phyloP scores from a whole-genome alignment of 495 filamentous ascomycete species.

The Talaromyces wortmannii region DNA sequence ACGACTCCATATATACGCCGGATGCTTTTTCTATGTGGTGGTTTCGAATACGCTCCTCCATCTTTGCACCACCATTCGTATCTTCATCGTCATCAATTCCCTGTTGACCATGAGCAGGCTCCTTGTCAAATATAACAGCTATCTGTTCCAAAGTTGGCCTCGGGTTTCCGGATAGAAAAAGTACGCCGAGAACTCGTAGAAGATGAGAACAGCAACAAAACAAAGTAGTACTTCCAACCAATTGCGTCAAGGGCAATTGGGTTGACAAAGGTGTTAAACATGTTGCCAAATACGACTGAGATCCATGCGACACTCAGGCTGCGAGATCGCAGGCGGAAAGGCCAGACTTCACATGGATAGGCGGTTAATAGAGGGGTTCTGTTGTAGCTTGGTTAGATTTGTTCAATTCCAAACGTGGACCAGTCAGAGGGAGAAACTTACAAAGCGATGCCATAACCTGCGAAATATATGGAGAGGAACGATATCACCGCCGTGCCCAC shows the following conservation, averaged over 20 bases:
- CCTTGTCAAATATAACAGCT: not conserved
- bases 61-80: too few species aligned
- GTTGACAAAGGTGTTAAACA: conserved; percentile 50
- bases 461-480: conserved; percentile 52
- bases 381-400: conserved; percentile 1
- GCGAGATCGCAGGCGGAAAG: conserved; percentile 58
- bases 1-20: too few species aligned
- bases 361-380: conserved; percentile 53
- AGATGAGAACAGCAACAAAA: conserved; percentile 48
- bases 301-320: conserved; percentile 58
- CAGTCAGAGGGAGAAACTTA: conserved; percentile 11
- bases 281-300: conserved; percentile 45
- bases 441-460: conserved; percentile 52
- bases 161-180: conserved; percentile 61
- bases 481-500: conserved; percentile 49
- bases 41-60: too few species aligned
- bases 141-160: conserved; percentile 60
- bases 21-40: too few species aligned
- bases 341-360: conserved; percentile 58
- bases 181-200: conserved; percentile 47
- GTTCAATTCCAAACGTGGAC: not conserved
- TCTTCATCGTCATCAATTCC: too few species aligned
- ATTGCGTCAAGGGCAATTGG: conserved; percentile 51
- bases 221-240: conserved; percentile 51
- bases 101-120: too few species aligned